Percentiles rank a stretch among this genome's conserved stretches.
Evolutionary conservation across 345 rosid genomes (phyloP).

Genomic region (Lumnitzera littorea): DNA sequence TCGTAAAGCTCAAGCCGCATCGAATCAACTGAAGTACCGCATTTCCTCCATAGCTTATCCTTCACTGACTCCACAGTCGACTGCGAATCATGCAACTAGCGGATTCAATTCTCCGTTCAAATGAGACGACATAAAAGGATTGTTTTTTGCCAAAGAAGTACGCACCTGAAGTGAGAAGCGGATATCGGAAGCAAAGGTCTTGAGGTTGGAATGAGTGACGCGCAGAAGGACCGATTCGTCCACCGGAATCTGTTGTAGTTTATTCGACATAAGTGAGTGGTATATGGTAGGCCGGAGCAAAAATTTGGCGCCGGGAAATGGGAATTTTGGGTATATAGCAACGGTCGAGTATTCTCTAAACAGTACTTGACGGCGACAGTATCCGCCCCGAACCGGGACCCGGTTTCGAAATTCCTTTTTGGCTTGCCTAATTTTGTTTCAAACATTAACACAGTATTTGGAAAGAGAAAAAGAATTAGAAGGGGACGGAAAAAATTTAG

Average conservation of each 20-base stretch:
- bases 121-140: not conserved
- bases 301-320: not conserved
- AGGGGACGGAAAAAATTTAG: too few species aligned
- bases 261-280: slow-evolving; percentile 8
- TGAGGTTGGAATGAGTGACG: slow-evolving; percentile 73
- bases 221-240: slow-evolving; percentile 70
- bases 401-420: too few species aligned
- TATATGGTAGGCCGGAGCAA: not conserved
- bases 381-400: too few species aligned
- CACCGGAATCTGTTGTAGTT: slow-evolving; percentile 32
- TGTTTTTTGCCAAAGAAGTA: too few species aligned
- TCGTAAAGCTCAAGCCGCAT: slow-evolving; percentile 83
- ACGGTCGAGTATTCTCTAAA: too few species aligned
- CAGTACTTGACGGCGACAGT: too few species aligned
- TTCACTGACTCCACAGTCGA: slow-evolving; percentile 74
- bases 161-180: slow-evolving; percentile 71
- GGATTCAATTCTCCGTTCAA: too few species aligned
- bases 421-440: too few species aligned
- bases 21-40: slow-evolving; percentile 65
- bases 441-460: too few species aligned
- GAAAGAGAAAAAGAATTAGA: too few species aligned
- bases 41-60: slow-evolving; percentile 89
- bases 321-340: slow-evolving; percentile 1
- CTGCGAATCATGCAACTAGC: slow-evolving; percentile 8
- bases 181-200: slow-evolving; percentile 54